These are phyloP conservation scores for Flaveria ramosissima DNA, from an alignment of 129 eudicot genomes.

Conservation along the genomic window DNA sequence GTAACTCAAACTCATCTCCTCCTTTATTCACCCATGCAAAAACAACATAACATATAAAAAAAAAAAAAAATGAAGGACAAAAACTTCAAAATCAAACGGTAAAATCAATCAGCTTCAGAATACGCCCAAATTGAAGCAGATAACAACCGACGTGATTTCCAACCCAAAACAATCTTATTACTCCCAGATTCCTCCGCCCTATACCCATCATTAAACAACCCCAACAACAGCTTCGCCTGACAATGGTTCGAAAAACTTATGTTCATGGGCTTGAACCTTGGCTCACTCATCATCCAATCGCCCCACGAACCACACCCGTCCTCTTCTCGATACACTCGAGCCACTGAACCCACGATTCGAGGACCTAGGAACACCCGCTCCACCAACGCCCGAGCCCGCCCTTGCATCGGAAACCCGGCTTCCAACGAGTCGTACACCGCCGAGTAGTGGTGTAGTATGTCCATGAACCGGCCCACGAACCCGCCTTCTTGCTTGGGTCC, in stretches of 20 bases:
- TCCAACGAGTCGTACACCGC: slow-evolving; percentile 73
- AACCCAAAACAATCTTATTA: slow-evolving; percentile 69
- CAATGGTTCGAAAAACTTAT: slow-evolving; percentile 82
- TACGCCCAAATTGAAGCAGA: slow-evolving; percentile 71
- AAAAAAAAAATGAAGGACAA: background rate
- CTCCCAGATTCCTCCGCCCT: slow-evolving; percentile 59
- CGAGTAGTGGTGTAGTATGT: slow-evolving; percentile 64
- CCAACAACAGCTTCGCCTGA: slow-evolving; percentile 73
- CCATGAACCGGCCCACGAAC: slow-evolving; percentile 74
- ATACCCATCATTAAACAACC: slow-evolving; percentile 70
- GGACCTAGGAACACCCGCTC: slow-evolving; percentile 78
- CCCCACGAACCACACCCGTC: slow-evolving; percentile 55
- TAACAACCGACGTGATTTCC: slow-evolving; percentile 75
- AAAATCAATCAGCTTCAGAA: slow-evolving; percentile 10
- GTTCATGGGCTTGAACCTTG: slow-evolving; percentile 46
- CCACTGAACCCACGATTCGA: slow-evolving; percentile 59
- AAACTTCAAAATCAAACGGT: background rate
- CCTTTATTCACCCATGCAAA: background rate
- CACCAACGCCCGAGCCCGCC: slow-evolving; percentile 67
- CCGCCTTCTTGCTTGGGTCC: slow-evolving; percentile 44
- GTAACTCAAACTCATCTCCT: background rate
- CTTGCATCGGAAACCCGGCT: slow-evolving; percentile 79
- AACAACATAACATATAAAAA: background rate
- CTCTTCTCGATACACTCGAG: slow-evolving; percentile 47
- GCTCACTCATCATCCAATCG: slow-evolving; percentile 36